Evolutionary conservation across 768 basidiomycete species (phyloP), one percentile per base, ranked within the genome.

Genomic region (Boletellus ananas): DNA sequence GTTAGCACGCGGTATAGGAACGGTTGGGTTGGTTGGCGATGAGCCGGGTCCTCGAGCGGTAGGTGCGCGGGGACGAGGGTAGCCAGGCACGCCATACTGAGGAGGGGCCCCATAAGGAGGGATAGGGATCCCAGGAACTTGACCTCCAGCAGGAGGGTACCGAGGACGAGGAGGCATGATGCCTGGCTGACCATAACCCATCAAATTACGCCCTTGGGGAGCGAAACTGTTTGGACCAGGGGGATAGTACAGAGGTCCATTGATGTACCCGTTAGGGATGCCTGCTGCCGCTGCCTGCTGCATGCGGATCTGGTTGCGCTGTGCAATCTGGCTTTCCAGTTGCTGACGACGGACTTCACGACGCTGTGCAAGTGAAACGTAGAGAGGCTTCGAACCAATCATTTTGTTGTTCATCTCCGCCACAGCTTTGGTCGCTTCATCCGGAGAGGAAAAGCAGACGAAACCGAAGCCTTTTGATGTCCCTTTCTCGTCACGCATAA

Each of bases 381-480:
- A 99, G 62, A 99, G 83, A 46, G 96, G 96, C 76, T 99, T 99
- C 58, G 87, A 83, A 55, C 95, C 95, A 64, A 98, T 91, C 87
- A 98, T 98, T 77, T 95, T 95, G 83, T 96, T 97, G 81, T 99
- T 99, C 94, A 99, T 96, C 78, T 99, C 96, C 48, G 93, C 90
- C 52, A 98, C 94, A 54, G 96, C 96, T 77, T 98, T 98, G 65
- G 93, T 97, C 20, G 96, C 94, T 74, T 99, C 96, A 58, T 99
- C 96, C 42, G 96, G 94, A 46, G 93, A 87, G 33, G 93, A 92
- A 79, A 93, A 99, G 74, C 96, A 99, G 61, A 99, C 96, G 68
- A 99, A 99, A 57, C 96, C 96, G 65, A 99, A 99, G 59, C 95
- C 94, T 70, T 94, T 94, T 10, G 94, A 96, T 45, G 78, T 83